Evolutionary conservation across 225 moss, liverwort and hornwort species (phyloP).

Genomic region (Sphagnum contortum): DNA sequence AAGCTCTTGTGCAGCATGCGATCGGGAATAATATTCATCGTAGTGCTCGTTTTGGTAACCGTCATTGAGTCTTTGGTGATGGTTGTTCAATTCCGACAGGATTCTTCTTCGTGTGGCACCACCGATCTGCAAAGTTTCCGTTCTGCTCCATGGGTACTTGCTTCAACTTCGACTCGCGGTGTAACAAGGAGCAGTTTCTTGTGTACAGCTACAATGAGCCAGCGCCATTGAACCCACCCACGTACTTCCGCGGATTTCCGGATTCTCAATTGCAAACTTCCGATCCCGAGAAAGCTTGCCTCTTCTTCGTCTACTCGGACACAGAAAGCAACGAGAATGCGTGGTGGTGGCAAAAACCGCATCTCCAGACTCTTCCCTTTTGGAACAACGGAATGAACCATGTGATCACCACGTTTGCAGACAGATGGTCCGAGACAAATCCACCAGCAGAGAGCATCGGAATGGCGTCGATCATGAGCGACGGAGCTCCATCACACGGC

Average conservation of each 20-base stretch:
- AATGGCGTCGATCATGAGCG: slow-evolving; percentile 63
- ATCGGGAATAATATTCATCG: no score
- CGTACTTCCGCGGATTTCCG: slow-evolving; percentile 35
- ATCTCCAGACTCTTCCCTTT: slow-evolving; percentile 33
- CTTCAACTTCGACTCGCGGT: slow-evolving; percentile 63
- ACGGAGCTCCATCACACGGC: slow-evolving; percentile 57
- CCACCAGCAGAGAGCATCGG: slow-evolving; percentile 45
- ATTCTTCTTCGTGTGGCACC: neutral
- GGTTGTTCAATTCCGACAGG: no score
- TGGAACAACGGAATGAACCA: slow-evolving; percentile 68
- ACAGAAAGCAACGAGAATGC: slow-evolving; percentile 10
- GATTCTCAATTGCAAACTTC: slow-evolving; percentile 37
- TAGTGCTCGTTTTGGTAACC: no score
- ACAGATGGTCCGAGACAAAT: slow-evolving; percentile 56
- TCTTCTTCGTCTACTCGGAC: slow-evolving; percentile 64
- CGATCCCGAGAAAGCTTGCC: slow-evolving; percentile 52
- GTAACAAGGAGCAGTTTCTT: slow-evolving; percentile 45
- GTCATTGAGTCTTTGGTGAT: no score
- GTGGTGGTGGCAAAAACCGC: slow-evolving; percentile 8
- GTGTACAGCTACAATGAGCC: slow-evolving; percentile 60
- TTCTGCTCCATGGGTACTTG: slow-evolving; percentile 66
- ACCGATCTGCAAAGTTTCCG: slow-evolving; percentile 50
- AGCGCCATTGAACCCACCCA: slow-evolving; percentile 16
- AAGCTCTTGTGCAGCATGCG: no score
- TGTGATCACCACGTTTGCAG: slow-evolving; percentile 60